Conservation (phyloP, 2,329 filamentous ascomycete genomes). For the Nothomitra cinnamomea region DNA sequence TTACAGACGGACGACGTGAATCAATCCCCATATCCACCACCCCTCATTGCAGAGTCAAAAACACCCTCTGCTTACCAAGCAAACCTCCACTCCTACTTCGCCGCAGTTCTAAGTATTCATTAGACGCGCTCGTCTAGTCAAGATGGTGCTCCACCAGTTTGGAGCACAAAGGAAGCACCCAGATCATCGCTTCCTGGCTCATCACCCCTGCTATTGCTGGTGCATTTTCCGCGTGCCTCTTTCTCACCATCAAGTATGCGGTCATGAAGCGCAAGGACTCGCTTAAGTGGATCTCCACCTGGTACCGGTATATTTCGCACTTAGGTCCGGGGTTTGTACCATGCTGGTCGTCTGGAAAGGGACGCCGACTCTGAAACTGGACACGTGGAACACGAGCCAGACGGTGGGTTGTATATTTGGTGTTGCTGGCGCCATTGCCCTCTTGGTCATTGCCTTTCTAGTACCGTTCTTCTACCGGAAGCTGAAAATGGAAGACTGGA, state of each 20-base stretch:
- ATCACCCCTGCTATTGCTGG: conserved; percentile 55
- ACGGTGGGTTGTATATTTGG: conserved; percentile 51
- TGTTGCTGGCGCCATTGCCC: conserved; percentile 39
- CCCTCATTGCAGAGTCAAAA: too few species aligned
- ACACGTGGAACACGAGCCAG: conserved; percentile 50
- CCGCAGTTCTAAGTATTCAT: too few species aligned
- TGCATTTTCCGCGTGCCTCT: conserved; percentile 49
- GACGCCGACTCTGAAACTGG: conserved; percentile 47
- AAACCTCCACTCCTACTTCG: too few species aligned
- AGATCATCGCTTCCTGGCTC: conserved; percentile 52
- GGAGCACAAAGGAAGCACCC: conserved; percentile 51
- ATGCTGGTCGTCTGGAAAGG: conserved; percentile 71
- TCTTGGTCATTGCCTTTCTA: conserved; percentile 52
- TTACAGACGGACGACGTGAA: too few species aligned
- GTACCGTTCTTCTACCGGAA: conserved; percentile 50
- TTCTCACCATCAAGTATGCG: conserved; percentile 53
- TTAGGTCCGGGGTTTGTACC: conserved; percentile 57
- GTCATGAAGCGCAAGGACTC: conserved; percentile 58
- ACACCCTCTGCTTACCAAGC: too few species aligned
- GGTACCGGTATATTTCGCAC: conserved; percentile 61
- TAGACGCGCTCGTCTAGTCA: too few species aligned
- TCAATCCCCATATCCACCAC: too few species aligned
- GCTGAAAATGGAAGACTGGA: conserved; percentile 51
- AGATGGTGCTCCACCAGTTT: too few species aligned
- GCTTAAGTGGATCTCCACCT: conserved; percentile 55